A percentile compares a stretch with the other conserved stretches of the same genome.
Conservation (phyloP, 176 grass and related monocot species). For the Leersia perrieri region DNA sequence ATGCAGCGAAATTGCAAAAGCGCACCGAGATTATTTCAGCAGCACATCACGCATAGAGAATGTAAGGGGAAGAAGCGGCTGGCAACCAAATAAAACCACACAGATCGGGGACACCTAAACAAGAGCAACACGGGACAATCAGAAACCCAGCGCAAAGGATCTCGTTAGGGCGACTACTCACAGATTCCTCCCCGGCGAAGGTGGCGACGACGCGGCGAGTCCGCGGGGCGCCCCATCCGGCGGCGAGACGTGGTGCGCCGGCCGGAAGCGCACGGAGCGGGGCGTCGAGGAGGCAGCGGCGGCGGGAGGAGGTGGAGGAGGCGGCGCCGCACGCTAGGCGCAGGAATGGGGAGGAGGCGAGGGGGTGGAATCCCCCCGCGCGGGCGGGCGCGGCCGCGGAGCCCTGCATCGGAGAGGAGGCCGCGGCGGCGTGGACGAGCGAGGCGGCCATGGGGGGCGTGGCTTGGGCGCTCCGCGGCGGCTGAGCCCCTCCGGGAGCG, state of each 20-base stretch:
- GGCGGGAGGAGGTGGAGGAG: background rate
- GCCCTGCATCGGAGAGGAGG: constrained; percentile 21
- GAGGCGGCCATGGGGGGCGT: constrained; percentile 35
- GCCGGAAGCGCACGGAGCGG: constrained; percentile 13
- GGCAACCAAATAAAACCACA: background rate
- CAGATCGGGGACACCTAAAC: background rate
- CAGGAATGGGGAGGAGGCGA: constrained; percentile 28
- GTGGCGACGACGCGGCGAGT: constrained; percentile 38
- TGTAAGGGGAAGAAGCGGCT: background rate
- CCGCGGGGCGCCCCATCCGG: background rate
- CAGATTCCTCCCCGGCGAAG: constrained; percentile 38
- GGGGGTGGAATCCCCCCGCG: constrained; percentile 30
- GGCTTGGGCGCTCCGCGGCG: background rate
- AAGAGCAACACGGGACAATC: background rate
- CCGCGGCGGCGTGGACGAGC: constrained; percentile 36
- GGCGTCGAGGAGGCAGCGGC: constrained; percentile 3
- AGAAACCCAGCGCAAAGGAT: background rate
- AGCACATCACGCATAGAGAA: background rate
- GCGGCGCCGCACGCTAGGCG: constrained; percentile 29
- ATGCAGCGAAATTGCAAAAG: too few relatives aligned
- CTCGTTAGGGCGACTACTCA: constrained; percentile 26
- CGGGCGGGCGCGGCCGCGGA: background rate
- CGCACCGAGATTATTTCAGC: background rate
- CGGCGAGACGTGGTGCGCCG: background rate
- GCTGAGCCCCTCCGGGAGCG: background rate